Base-by-base conservation (phyloP, 2,329 filamentous ascomycete species). In the Penicillium janthinellum region DNA sequence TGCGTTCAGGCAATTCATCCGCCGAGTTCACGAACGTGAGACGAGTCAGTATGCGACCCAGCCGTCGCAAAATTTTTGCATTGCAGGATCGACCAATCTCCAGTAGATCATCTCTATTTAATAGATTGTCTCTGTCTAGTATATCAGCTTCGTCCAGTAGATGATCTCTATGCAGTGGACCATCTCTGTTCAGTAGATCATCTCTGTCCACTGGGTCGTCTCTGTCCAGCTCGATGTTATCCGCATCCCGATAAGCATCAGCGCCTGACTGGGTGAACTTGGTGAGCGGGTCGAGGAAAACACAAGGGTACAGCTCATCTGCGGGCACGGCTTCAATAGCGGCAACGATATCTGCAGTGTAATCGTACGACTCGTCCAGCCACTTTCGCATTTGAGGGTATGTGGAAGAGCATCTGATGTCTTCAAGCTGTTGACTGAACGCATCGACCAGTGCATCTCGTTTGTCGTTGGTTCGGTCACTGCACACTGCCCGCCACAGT, bases 81-180 rank as follows among this genome's bases (percentile, higher is more conserved):
- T 84, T 77, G 65, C 82, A 84, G 0, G 81, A 84, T 12, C 82
- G 74, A 7, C 80, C 79, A 59, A 84, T 83, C 57, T 84, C 82
- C 1, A 84, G 72, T 11, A 84, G 74, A 52, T 84, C 81, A 0
- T 72, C 74, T 11, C 81, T 76, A 1, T 77, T 77, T 57, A 83
- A 79, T 3, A 71, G 59, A 6, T 74, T 73, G 20, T 75, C 57
- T 0, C 71, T 31, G 28, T 31, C 28, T 7, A 10, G 28, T 8
- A 31, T 8, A 31, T 31, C 28, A 31, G 28, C 28, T 31, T 31
- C 28, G 7, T 31, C 28, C 28, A 31, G 28, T 31, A 31, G 28
- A 31, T 31, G 7, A 31, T 8, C 28, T 31, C 28, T 31, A 8
- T 31, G 28, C 5, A 31, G 28, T 31, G 7, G 28, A 8, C 28